Percentiles rank a stretch among this genome's conserved stretches.
phyloP scores from a whole-genome alignment of 306 rosid genomes.

The Vigna radiata region DNA sequence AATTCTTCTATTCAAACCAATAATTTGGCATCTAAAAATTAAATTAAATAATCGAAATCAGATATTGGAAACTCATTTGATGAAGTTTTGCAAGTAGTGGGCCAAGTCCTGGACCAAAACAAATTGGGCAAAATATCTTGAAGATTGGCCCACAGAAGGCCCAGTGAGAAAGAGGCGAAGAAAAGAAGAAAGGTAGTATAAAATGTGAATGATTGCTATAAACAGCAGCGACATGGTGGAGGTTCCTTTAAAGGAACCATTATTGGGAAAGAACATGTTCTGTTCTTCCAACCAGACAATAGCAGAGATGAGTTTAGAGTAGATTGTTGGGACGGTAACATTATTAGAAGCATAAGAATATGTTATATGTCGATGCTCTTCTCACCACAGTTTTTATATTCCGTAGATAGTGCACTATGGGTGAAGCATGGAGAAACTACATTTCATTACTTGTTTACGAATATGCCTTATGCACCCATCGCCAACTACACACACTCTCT shows the following conservation, averaged over 20 bases:
- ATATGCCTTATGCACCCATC: constrained; percentile 20
- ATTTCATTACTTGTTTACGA: constrained; percentile 23
- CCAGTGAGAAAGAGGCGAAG: constrained; percentile 18
- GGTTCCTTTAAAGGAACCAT: constrained; percentile 32
- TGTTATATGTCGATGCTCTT: constrained; percentile 38
- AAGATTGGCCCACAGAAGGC: neutral
- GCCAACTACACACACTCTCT: neutral
- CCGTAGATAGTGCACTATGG: constrained; percentile 45
- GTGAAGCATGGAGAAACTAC: constrained; percentile 43
- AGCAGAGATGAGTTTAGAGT: constrained; percentile 18
- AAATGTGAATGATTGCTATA: constrained; percentile 39
- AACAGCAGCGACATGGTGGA: constrained; percentile 44
- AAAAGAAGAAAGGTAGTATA: constrained; percentile 52
- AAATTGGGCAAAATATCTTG: neutral
- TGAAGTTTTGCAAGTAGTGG: too few relatives aligned
- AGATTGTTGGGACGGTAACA: constrained; percentile 33
- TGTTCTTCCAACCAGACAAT: constrained; percentile 41
- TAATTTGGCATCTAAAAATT: too few relatives aligned
- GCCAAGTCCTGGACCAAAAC: neutral
- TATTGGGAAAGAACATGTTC: constrained; percentile 49
- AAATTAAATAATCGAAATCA: too few relatives aligned
- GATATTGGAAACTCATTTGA: too few relatives aligned
- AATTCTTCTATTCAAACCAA: too few relatives aligned
- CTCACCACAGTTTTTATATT: constrained; percentile 41
- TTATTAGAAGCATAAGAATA: constrained; percentile 33